Base-by-base conservation (phyloP, 176 grass and related monocot species). In the Juncus effusus region DNA sequence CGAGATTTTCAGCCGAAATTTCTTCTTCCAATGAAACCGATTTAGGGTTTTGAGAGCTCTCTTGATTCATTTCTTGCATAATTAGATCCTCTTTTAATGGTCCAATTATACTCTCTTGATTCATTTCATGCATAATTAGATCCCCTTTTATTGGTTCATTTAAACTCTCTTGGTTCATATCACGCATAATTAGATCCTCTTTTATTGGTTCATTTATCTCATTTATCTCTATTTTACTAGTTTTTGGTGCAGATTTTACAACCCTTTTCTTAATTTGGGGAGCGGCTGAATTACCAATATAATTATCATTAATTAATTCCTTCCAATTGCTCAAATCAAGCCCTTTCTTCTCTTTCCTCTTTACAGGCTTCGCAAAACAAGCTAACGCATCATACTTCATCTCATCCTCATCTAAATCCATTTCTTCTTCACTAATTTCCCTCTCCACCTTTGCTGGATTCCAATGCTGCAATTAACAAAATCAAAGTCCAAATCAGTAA, bases 261-360 rank as follows among this genome's bases (percentile, higher is more conserved):
- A 55, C 74, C 10, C 57, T 38, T 76, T 74, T 56, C 47, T 82
- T 78, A 38, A 38, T 63, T 84, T 84, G n/a, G 63, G 74, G 7
- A 40, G 69, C 6, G 38, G 54, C 44, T 78, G 72, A 10, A n/a
- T 68, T 10, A 3, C 80, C 77, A 1, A 70, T 73, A 3, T 53
- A 28, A 3, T 81, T 75, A 1, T 76, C 67, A 2, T 52, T 13
- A 2, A 80, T 41, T 6, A 89, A 75, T 56, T 97, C 88, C 38
- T 76, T 54, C 85, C 88, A 89, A 62, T 40, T 65, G 75, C 88
- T 92, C 54, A 97, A 89, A 61, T 97, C 80, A 67, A 97, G 65
- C 28, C 66, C 73, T 58, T 92, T 89, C 80, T 80, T 97, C 83
- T 89, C 82, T 79, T 92, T 97, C 75, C 80, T 83, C 73, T 57